Conservation (phyloP, 352 stramenopile species). For the Phytophthora sansomeana region DNA sequence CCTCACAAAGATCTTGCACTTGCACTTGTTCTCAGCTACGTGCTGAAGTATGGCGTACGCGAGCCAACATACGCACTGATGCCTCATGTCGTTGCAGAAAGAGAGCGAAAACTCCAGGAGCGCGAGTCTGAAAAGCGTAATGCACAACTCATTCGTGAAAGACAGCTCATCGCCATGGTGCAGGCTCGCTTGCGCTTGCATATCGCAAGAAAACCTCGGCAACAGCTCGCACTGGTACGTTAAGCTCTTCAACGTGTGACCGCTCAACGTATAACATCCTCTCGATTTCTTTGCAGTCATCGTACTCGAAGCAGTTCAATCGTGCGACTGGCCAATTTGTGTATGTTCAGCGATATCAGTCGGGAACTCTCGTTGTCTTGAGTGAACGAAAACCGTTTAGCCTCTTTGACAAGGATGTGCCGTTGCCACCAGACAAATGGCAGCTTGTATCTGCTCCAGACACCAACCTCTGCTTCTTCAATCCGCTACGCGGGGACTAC, state of each 20-base stretch:
- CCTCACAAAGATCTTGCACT: constrained; percentile 30
- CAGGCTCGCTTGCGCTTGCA: constrained; percentile 46
- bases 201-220: constrained; percentile 42
- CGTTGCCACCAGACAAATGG: constrained; percentile 59
- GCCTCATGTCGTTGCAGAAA: constrained; percentile 43
- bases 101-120: constrained; percentile 7
- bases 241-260: background rate
- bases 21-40: constrained; percentile 48
- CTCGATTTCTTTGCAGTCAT: constrained; percentile 25
- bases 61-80: constrained; percentile 50
- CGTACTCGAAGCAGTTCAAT: constrained; percentile 63
- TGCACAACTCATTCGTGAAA: constrained; percentile 17
- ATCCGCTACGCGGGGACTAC: constrained; percentile 47
- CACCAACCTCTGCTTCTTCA: constrained; percentile 42
- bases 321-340: constrained; percentile 31
- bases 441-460: constrained; percentile 13
- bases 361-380: constrained; percentile 9
- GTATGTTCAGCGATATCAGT: constrained; percentile 39
- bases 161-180: constrained; percentile 34
- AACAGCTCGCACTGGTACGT: constrained; percentile 48
- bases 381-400: constrained; percentile 52
- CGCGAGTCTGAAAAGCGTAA: background rate
- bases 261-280: background rate
- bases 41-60: constrained; percentile 36
- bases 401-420: constrained; percentile 55